Base-by-base conservation (phyloP, 2,329 filamentous ascomycete species). In the Ophiocordyceps robertsii region DNA sequence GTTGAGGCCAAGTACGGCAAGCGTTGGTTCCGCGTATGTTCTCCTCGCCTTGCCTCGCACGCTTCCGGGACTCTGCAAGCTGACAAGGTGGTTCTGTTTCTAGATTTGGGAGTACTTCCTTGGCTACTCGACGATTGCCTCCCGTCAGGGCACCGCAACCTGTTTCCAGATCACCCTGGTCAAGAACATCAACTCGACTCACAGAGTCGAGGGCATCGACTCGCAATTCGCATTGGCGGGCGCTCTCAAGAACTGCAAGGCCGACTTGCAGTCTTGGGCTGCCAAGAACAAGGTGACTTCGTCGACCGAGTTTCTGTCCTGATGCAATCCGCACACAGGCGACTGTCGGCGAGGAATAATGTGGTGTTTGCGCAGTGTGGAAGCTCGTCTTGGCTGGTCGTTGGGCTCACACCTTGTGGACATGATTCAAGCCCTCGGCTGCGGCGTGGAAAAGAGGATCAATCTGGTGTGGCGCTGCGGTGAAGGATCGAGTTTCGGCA, bases 91-190 rank as follows among this genome's bases (percentile, higher is more conserved):
- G 17, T 8, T 16, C 6, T 16, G 38, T 8, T 9, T 31, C 19
- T 50, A 84, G 80, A 93, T 93, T 63, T 94, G 88, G 87, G 86
- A 93, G 60, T 89, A 80, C 69, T 94, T 94, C 77, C 75, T 94
- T 48, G 84, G 85, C 51, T 89, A 79, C 63, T 86, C 84, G 29
- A 87, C 82, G 62, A 94, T 94, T 61, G 75, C 77, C 62, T 87
- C 86, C 37, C 81, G 88, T 60, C 87, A 94, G 67, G 87, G 88
- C 53, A 73, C 74, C 55, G 87, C 87, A 41, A 89, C 84, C 36
- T 93, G 87, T 74, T 94, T 80, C 72, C 87, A 94, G 70, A 85
- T 94, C 59, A 81, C 80, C 29, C 67, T 89, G 48, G 84, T 92
- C 64, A 94, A 94, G 81, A 94, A 94, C 70, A 74, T 93, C 65